Base-by-base conservation (phyloP, 306 rosid species). In the Citrullus mucosospermus region DNA sequence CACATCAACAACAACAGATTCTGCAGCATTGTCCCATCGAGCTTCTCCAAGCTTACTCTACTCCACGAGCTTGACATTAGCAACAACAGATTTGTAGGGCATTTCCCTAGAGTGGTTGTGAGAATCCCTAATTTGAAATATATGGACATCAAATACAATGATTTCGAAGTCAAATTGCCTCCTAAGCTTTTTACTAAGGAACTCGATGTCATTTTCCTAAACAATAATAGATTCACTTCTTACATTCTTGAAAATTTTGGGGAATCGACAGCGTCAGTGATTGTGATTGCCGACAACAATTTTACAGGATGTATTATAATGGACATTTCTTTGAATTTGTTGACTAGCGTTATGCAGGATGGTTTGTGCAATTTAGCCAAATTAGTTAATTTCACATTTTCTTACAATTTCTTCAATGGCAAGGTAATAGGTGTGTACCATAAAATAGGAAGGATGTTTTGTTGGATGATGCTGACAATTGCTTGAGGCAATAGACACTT, bases 61-160 rank as follows among this genome's bases (percentile, higher is more conserved):
- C 78, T 94, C 59, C 32, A 46, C 6, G 97, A 94, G 80, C 22
- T 90, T 1, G 98, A 94, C 57, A 25, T 90, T 0, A 94, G 98
- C 75, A 94, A 92, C 81, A 94, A 94, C 76, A 89, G 96, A 0
- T 90, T 94, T 12, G 98, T 89, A 2, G 98, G 98, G 0, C n/a
- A 15, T 2, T 94, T 94, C 77, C 98, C 98, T 0, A 8, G 2
- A 0, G 84, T 83, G 0, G 84, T 94, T 55, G 75, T 92, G 10
- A 18, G 78, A 1, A 58, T 88, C 76, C 90, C 92, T 0, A 62
- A 63, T 2, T 43, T 88, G 0, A 86, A 74, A 57, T 94, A 43
- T 80, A 81, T 94, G 2, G 98, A 94, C 22, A 12, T 94, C 0
- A 81, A 97, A 75, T 92, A 5, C 86, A 94, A 94, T 14, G 80